phyloP scores from a whole-genome alignment of 192 early-diverging fungal genomes.

The Ramicandelaber brevisporus region DNA sequence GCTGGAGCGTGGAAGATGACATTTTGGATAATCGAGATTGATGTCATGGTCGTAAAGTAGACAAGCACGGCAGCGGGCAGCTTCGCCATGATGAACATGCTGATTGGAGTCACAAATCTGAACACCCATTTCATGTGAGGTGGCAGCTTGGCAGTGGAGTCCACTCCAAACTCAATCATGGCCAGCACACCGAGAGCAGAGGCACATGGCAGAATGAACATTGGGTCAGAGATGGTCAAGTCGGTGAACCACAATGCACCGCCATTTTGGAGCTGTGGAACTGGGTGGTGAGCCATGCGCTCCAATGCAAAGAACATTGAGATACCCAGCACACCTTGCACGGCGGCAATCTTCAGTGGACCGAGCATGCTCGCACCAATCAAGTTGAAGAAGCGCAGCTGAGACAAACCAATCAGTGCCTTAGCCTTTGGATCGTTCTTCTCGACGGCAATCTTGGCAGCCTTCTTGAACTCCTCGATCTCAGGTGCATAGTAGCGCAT shows the following conservation, averaged over 20 bases:
- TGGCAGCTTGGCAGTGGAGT: too few species aligned
- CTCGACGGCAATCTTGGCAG: constrained; percentile 26
- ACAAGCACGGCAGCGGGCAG: too few species aligned
- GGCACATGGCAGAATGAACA: constrained; percentile 51
- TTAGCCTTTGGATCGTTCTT: constrained; percentile 25
- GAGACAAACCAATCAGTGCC: constrained; percentile 21
- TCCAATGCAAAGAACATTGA: constrained; percentile 58
- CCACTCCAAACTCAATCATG: constrained; percentile 45
- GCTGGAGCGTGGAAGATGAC: too few species aligned
- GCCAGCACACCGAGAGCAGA: constrained; percentile 41
- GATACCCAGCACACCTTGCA: constrained; percentile 62
- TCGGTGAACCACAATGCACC: constrained; percentile 70
- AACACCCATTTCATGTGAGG: too few species aligned
- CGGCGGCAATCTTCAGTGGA: constrained; percentile 25
- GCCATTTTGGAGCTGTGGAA: constrained; percentile 54
- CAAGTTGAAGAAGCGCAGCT: constrained; percentile 33
- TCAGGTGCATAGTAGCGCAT: constrained; percentile 48
- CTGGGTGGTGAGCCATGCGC: constrained; percentile 51
- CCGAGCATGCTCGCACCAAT: constrained; percentile 35
- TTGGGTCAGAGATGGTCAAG: constrained; percentile 55
- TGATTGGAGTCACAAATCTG: too few species aligned
- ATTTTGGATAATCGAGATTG: too few species aligned
- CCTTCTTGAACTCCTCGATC: constrained; percentile 30
- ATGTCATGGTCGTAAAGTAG: too few species aligned
- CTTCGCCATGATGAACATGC: too few species aligned